Evolutionary conservation across 1,284 basidiomycete species (phyloP).

Genomic region (Papiliotrema terrestris): DNA sequence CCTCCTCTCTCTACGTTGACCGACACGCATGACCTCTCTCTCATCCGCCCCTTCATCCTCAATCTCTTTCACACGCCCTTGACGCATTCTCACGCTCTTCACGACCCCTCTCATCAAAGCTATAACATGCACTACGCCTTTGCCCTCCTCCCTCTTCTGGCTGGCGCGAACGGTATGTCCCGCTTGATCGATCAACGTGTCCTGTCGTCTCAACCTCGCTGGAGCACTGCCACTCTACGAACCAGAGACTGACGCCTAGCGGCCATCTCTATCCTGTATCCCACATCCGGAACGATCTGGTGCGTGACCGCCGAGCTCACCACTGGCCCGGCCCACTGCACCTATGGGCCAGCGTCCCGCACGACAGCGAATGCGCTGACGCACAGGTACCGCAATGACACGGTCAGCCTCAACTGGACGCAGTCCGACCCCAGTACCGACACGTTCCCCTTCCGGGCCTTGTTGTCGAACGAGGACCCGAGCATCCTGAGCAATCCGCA

Average conservation of each 20-base stretch:
- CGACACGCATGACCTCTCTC: too few species aligned
- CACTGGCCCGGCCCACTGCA: not conserved
- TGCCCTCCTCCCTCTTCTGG: slow-evolving; percentile 1
- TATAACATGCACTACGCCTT: not conserved
- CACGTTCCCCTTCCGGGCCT: slow-evolving; percentile 36
- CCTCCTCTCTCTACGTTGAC: too few species aligned
- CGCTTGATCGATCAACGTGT: too few species aligned
- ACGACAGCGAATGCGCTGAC: not conserved
- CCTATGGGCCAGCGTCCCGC: not conserved
- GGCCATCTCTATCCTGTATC: slow-evolving; percentile 34
- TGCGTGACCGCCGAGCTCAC: slow-evolving; percentile 1
- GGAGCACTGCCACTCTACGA: not conserved
- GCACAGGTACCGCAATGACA: slow-evolving; percentile 41
- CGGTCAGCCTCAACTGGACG: slow-evolving; percentile 45
- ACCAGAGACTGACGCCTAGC: slow-evolving; percentile 14
- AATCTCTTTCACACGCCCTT: not conserved
- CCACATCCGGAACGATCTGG: slow-evolving; percentile 33
- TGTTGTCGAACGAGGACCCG: slow-evolving; percentile 32
- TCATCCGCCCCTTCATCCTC: not conserved
- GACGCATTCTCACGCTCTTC: not conserved
- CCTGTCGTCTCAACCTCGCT: slow-evolving; percentile 2
- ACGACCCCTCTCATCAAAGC: not conserved
- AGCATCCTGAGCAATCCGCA: slow-evolving; percentile 28
- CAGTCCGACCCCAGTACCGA: slow-evolving; percentile 25
- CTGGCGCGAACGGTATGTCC: slow-evolving; percentile 3